Percentiles rank a stretch among this genome's conserved stretches.
phyloP scores from a whole-genome alignment of 306 rosid species.

The Fragaria iinumae region DNA sequence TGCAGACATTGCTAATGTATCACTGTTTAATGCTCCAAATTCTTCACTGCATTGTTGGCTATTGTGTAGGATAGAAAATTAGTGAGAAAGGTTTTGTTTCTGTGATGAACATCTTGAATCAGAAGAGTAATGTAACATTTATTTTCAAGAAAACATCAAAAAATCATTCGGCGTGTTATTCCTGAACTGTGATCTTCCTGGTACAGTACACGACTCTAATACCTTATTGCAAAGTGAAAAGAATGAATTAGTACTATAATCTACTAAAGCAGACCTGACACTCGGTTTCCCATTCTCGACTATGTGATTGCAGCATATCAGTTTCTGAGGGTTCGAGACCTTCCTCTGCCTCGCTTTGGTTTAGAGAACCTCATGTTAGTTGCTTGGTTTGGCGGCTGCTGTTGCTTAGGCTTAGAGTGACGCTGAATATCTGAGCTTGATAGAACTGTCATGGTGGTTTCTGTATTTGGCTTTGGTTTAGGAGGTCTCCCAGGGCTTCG shows the following conservation, averaged over 20 bases:
- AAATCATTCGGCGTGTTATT: neutral
- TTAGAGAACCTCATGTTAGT: neutral
- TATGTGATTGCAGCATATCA: neutral
- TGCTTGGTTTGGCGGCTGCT: neutral
- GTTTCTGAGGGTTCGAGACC: neutral
- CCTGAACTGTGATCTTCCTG: neutral
- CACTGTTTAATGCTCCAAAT: too few species aligned
- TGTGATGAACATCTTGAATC: neutral
- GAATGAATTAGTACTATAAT: neutral
- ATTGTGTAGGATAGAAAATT: too few species aligned
- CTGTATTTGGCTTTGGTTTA: neutral
- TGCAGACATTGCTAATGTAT: neutral
- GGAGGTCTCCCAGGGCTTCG: slow-evolving; percentile 18
- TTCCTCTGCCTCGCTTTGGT: neutral
- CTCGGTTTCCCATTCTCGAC: neutral
- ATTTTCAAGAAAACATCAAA: neutral
- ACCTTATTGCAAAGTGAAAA: neutral
- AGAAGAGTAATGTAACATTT: neutral
- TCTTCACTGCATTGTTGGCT: too few species aligned
- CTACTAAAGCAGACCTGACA: neutral
- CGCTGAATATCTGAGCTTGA: neutral
- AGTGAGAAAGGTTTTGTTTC: too few species aligned
- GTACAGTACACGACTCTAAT: neutral
- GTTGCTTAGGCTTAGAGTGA: neutral
- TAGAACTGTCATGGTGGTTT: neutral